These are phyloP conservation scores for Penicillium olsonii DNA, from an alignment of 2,329 filamentous ascomycete species.

Conservation along the genomic window DNA sequence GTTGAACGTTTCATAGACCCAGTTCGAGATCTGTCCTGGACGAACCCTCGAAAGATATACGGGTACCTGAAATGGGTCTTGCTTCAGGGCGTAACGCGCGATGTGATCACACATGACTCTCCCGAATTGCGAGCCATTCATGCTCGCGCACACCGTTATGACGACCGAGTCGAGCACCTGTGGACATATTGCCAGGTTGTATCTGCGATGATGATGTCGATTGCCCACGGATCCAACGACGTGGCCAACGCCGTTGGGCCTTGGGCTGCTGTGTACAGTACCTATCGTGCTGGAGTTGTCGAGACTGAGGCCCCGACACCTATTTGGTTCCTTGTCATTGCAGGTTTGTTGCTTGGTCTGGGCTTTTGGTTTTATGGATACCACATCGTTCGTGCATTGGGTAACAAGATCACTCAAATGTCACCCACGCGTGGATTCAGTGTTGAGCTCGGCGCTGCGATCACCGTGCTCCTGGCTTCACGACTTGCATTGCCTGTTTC, in stretches of 20 bases:
- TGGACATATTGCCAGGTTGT: slow-evolving; percentile 49
- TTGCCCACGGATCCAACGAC: slow-evolving; percentile 50
- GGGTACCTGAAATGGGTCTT: slow-evolving; percentile 48
- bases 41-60: slow-evolving; percentile 25
- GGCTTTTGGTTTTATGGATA: slow-evolving; percentile 47
- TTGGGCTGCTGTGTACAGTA: slow-evolving; percentile 42
- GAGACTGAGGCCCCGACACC: slow-evolving; percentile 36
- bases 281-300: slow-evolving; percentile 35
- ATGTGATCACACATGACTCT: slow-evolving; percentile 44
- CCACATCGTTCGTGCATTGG: slow-evolving; percentile 43
- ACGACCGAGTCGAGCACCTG: slow-evolving; percentile 50
- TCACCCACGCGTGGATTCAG: slow-evolving; percentile 32
- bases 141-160: slow-evolving; percentile 46
- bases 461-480: slow-evolving; percentile 40
- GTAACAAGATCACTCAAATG: slow-evolving; percentile 46
- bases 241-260: slow-evolving; percentile 47
- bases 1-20: slow-evolving; percentile 30
- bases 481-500: slow-evolving; percentile 38
- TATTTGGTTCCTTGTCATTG: slow-evolving; percentile 42
- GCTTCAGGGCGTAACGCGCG: slow-evolving; percentile 46
- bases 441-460: slow-evolving; percentile 45
- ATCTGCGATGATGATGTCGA: slow-evolving; percentile 45
- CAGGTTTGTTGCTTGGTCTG: slow-evolving; percentile 38
- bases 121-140: slow-evolving; percentile 40
- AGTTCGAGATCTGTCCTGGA: slow-evolving; percentile 10